Conservation (phyloP, 495 filamentous ascomycete genomes). For the Aspergillus funiculosus region DNA sequence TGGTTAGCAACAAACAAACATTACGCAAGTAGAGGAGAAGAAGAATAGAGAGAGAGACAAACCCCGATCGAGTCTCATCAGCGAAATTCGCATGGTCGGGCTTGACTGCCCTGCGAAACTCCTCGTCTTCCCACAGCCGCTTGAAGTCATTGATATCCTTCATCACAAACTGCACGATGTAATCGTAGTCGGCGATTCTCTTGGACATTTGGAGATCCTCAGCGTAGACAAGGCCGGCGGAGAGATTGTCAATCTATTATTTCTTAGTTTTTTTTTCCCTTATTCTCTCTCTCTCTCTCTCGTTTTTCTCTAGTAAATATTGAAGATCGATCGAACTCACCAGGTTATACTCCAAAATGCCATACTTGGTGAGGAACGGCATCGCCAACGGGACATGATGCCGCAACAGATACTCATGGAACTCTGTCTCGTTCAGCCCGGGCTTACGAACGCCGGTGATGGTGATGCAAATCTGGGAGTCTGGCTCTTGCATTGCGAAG, state of each 20-base stretch:
- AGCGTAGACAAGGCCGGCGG: background rate
- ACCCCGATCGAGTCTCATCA: slow-evolving; percentile 12
- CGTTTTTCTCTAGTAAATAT: no score
- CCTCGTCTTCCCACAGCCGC: slow-evolving; percentile 10
- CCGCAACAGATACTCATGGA: slow-evolving; percentile 1
- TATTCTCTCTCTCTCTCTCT: no score
- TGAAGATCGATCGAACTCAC: background rate
- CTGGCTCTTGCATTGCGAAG: no score
- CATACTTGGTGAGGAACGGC: slow-evolving; percentile 11
- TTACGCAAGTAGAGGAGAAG: background rate
- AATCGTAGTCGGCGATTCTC: slow-evolving; percentile 12
- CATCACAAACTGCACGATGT: slow-evolving; percentile 17
- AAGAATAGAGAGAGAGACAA: background rate
- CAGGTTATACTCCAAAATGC: slow-evolving; percentile 13
- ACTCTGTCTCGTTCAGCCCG: slow-evolving; percentile 8
- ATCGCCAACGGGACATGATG: slow-evolving; percentile 9
- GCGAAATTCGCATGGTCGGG: slow-evolving; percentile 15
- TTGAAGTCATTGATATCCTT: slow-evolving; percentile 9
- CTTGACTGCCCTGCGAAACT: slow-evolving; percentile 9
- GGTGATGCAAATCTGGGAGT: slow-evolving; percentile 12
- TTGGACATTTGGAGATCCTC: slow-evolving; percentile 13
- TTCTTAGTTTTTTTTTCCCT: no score
- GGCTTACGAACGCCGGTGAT: slow-evolving; percentile 15
- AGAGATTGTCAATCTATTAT: slow-evolving; percentile 12
- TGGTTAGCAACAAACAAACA: background rate